Conservation (phyloP, 371 early-diverging fungal species). For the Saksenaea oblongispora region DNA sequence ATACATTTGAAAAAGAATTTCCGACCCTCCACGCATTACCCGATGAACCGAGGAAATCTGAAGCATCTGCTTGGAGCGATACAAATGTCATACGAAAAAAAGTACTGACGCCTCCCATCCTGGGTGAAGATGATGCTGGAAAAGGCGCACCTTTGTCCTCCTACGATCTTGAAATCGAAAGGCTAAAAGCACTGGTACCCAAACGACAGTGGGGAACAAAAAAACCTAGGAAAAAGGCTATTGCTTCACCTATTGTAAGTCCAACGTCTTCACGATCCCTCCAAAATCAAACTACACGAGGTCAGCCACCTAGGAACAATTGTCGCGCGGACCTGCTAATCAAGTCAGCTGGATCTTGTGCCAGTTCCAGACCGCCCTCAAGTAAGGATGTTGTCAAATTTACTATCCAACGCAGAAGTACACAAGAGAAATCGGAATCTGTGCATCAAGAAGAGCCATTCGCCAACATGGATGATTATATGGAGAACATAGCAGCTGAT, state of each 20-base stretch:
- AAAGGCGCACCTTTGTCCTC: constrained; percentile 53
- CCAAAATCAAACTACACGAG: constrained; percentile 1
- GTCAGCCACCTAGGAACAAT: neutral
- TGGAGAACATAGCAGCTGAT: neutral
- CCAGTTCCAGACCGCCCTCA: neutral
- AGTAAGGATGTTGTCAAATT: neutral
- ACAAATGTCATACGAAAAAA: constrained; percentile 8
- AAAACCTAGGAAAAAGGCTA: neutral
- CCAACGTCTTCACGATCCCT: neutral
- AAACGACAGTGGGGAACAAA: neutral
- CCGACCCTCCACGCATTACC: neutral
- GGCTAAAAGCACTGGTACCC: constrained; percentile 12
- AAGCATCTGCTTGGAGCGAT: constrained; percentile 13
- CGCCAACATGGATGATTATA: neutral
- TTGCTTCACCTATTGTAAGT: neutral
- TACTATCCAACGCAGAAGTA: neutral
- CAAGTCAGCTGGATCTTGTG: neutral
- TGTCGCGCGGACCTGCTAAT: neutral
- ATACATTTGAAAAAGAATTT: constrained; percentile 8
- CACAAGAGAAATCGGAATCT: neutral
- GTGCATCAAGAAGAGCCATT: neutral
- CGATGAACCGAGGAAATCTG: constrained; percentile 3
- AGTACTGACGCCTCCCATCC: constrained; percentile 8
- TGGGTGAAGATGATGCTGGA: constrained; percentile 56
- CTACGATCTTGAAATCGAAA: constrained; percentile 12